Conservation (phyloP, 345 rosid species). For the Rhodomyrtus tomentosa region DNA sequence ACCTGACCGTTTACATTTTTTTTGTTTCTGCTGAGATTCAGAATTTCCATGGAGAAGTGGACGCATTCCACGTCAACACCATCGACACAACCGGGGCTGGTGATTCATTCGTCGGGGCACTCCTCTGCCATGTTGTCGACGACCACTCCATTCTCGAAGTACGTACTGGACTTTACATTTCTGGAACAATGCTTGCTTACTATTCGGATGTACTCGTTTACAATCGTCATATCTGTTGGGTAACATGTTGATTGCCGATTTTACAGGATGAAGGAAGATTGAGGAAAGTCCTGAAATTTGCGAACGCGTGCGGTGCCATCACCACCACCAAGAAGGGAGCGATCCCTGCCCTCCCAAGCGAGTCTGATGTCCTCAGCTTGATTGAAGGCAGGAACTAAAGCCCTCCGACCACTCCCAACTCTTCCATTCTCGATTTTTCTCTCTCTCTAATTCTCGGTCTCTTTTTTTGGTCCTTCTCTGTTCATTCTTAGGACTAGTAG, state of each 20-base stretch:
- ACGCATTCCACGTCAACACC: slow-evolving; percentile 58
- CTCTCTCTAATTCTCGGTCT: too few species aligned
- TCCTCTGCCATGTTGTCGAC: slow-evolving; percentile 67
- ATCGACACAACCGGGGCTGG: slow-evolving; percentile 98
- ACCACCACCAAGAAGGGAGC: slow-evolving; percentile 98
- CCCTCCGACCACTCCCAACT: neutral
- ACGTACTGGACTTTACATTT: neutral
- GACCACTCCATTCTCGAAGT: slow-evolving; percentile 70
- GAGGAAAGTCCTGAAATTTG: slow-evolving; percentile 62
- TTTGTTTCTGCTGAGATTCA: slow-evolving; percentile 5
- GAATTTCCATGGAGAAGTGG: slow-evolving; percentile 74
- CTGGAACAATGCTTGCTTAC: neutral
- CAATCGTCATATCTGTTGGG: neutral
- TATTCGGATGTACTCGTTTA: neutral
- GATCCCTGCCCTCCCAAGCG: slow-evolving; percentile 81
- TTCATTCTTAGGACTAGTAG: neutral
- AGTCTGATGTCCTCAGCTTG: slow-evolving; percentile 42
- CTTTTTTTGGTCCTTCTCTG: too few species aligned
- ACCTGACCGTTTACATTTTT: neutral
- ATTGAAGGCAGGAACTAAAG: slow-evolving; percentile 13
- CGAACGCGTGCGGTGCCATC: slow-evolving; percentile 95
- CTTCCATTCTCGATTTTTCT: neutral
- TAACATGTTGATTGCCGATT: neutral
- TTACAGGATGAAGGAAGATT: slow-evolving; percentile 63
- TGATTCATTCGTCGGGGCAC: slow-evolving; percentile 85